Base-by-base conservation (phyloP, 352 stramenopile genomes). In the Phytophthora fragariaefolia region DNA sequence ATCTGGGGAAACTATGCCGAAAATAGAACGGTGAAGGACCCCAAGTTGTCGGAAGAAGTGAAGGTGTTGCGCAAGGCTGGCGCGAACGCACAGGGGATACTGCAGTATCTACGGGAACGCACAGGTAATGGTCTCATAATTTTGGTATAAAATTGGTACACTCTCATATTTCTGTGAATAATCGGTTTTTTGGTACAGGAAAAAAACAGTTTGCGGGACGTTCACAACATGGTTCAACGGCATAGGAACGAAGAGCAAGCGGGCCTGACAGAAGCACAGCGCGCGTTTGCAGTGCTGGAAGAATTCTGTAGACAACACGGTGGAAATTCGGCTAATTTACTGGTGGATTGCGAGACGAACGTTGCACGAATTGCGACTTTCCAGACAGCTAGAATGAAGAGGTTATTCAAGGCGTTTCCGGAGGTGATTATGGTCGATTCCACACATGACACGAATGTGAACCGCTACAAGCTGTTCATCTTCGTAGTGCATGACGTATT, bases 401-500 rank as follows among this genome's bases (percentile, higher is more conserved):
- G 52, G 0, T 2, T 69, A 1, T 63, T 69, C 24, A 36, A 51
- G 4, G 52, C 32, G 1, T 63, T 63, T 23, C 38, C 50, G 5
- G 50, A 57, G 23, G 28, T 68, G 1, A 15, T 62, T 1, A 10
- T 58, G n/a, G n/a, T n/a, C n/a, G n/a, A n/a, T n/a, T n/a, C n/a
- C n/a, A n/a, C n/a, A n/a, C n/a, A 65, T 30, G 23, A 57, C 36
- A 70, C 54, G 18, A 65, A 65, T n/a, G 13, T 17, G 1, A 61
- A 70, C 12, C 46, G 54, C 9, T 71, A 60, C 40, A 71, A 71
- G 23, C 18, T 58, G 4, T 70, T 63, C 34, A 60, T 36, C 40
- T 70, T 70, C 27, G 43, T 64, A 6, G 61, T 58, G 4, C 61
- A 66, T 20, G 34, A 66, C 4, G 63, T 56, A 1, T 57, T 34